Evolutionary conservation across 2,329 filamentous ascomycete species (phyloP).

Genomic region (Pseudogymnoascus pannorum): DNA sequence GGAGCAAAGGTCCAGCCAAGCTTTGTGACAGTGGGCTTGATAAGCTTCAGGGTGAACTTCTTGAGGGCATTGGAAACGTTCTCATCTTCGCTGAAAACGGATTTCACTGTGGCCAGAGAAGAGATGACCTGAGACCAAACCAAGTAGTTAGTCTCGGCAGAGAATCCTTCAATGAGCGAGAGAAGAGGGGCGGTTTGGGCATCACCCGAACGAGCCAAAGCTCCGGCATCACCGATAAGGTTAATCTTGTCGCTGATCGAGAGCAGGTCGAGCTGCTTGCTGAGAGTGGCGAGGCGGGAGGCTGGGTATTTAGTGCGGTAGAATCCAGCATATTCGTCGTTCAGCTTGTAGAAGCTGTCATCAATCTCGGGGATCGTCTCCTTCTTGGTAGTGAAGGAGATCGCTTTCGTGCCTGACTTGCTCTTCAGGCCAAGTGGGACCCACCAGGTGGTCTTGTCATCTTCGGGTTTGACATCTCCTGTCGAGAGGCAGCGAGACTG

Average conservation of each 20-base stretch:
- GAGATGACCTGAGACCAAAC: slow-evolving; percentile 84
- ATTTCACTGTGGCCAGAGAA: slow-evolving; percentile 68
- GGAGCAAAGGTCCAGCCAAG: slow-evolving; percentile 80
- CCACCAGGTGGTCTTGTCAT: slow-evolving; percentile 94
- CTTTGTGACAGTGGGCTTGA: slow-evolving; percentile 65
- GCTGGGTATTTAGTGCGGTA: slow-evolving; percentile 92
- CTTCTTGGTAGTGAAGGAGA: slow-evolving; percentile 68
- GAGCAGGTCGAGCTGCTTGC: slow-evolving; percentile 66
- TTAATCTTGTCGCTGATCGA: slow-evolving; percentile 87
- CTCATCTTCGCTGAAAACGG: slow-evolving; percentile 75
- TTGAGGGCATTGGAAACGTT: slow-evolving; percentile 65
- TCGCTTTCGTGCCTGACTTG: slow-evolving; percentile 55
- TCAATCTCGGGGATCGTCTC: slow-evolving; percentile 69
- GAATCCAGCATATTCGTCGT: slow-evolving; percentile 80
- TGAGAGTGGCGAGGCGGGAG: slow-evolving; percentile 72
- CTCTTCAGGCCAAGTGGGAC: slow-evolving; percentile 81
- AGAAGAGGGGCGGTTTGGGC: slow-evolving; percentile 75
- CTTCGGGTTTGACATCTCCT: slow-evolving; percentile 83
- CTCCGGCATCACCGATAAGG: slow-evolving; percentile 80
- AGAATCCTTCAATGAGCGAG: slow-evolving; percentile 78
- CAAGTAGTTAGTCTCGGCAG: slow-evolving; percentile 72
- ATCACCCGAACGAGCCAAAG: slow-evolving; percentile 81
- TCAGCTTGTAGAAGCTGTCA: slow-evolving; percentile 85
- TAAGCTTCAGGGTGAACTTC: slow-evolving; percentile 70
- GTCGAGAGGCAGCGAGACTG: slow-evolving; percentile 88